Percentiles rank a stretch among this genome's conserved stretches.
Conservation (phyloP, 2,329 filamentous ascomycete species). For the Thielaviopsis euricoi region DNA sequence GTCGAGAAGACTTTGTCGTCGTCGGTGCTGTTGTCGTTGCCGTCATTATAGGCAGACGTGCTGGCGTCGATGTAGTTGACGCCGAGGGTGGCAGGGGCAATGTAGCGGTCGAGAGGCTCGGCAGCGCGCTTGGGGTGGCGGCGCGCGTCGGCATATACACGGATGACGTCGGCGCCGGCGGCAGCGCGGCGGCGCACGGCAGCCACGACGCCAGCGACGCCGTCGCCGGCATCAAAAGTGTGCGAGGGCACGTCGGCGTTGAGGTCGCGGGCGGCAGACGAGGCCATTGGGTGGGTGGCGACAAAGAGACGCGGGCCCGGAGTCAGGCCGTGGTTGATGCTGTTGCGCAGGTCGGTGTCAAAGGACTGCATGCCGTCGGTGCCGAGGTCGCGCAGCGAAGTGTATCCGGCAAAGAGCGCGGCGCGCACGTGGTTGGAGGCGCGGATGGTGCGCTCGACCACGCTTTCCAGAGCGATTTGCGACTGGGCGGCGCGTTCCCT, state of each 20-base stretch:
- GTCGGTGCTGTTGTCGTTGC: slow-evolving; percentile 20
- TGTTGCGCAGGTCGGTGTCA: slow-evolving; percentile 34
- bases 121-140: slow-evolving; percentile 28
- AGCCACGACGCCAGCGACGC: slow-evolving; percentile 26
- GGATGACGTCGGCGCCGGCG: slow-evolving; percentile 33
- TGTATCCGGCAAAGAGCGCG: slow-evolving; percentile 40
- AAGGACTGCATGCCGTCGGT: slow-evolving; percentile 33
- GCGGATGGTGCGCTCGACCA: slow-evolving; percentile 39
- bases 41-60: no score
- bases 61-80: no score
- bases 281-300: slow-evolving; percentile 33
- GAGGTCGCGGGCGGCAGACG: slow-evolving; percentile 32
- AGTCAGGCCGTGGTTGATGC: slow-evolving; percentile 35
- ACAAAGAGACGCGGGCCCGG: slow-evolving; percentile 40
- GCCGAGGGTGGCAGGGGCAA: no score
- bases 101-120: slow-evolving; percentile 13
- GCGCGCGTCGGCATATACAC: slow-evolving; percentile 34
- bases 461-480: slow-evolving; percentile 41
- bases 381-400: slow-evolving; percentile 39
- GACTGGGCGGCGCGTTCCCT: slow-evolving; percentile 24
- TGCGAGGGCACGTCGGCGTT: slow-evolving; percentile 21
- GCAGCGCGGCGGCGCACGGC: slow-evolving; percentile 30
- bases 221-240: slow-evolving; percentile 27
- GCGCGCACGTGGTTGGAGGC: slow-evolving; percentile 34
- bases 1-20: slow-evolving; percentile 26